phyloP scores from a whole-genome alignment of 1,284 basidiomycete genomes.

The Rhodotorula sp. region DNA sequence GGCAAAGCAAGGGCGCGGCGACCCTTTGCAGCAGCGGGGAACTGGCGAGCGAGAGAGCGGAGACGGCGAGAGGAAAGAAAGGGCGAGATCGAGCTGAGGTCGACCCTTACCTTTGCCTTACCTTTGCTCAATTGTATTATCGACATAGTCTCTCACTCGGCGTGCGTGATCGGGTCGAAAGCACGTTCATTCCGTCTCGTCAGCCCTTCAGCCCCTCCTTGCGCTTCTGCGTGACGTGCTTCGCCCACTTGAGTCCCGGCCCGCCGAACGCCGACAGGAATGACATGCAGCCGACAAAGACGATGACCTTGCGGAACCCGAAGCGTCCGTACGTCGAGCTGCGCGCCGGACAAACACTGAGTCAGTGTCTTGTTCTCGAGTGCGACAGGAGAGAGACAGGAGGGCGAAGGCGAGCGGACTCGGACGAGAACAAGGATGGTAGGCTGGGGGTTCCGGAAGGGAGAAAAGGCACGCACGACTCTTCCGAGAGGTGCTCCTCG shows the following conservation, averaged over 20 bases:
- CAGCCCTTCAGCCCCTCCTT: not conserved
- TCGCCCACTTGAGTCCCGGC: not conserved
- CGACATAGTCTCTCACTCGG: too few species aligned
- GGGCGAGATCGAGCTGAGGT: not conserved
- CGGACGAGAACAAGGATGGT: too few species aligned
- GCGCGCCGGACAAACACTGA: not conserved
- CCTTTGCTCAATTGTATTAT: not conserved
- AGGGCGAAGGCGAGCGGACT: not conserved
- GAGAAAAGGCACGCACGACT: conserved; percentile 13
- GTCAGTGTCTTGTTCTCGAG: too few species aligned
- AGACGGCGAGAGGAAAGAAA: not conserved
- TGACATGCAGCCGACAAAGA: conserved; percentile 32
- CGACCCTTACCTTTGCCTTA: too few species aligned
- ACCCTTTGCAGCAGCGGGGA: not conserved
- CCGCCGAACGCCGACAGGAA: conserved; percentile 4
- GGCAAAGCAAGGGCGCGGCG: not conserved
- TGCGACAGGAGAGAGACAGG: too few species aligned
- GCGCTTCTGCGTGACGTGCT: not conserved
- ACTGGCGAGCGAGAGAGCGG: not conserved
- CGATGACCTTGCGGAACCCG: conserved; percentile 30
- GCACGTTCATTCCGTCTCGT: too few species aligned
- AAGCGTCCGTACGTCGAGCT: conserved; percentile 23
- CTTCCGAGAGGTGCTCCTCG: conserved; percentile 2
- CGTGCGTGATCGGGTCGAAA: too few species aligned
- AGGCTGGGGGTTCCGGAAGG: not conserved